phyloP scores from a whole-genome alignment of 441 rosid genomes.

The Flueggea neowawraea region DNA sequence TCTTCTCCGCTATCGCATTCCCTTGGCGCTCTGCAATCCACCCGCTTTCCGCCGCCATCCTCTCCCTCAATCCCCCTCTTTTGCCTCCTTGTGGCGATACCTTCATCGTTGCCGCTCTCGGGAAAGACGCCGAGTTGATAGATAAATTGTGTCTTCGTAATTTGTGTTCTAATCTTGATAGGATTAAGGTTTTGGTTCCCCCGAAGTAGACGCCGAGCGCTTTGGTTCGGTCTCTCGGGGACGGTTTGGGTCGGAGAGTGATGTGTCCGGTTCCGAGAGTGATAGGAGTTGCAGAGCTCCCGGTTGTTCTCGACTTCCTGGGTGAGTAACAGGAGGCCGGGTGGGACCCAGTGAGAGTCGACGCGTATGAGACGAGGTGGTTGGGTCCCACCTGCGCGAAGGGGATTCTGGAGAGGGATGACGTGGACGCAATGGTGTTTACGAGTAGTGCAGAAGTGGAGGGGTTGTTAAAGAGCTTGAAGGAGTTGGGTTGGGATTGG shows the following conservation, averaged over 20 bases:
- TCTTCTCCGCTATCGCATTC: slow-evolving; percentile 46
- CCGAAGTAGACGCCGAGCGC: slow-evolving; percentile 36
- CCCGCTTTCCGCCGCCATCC: slow-evolving; percentile 28
- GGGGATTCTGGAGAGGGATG: slow-evolving; percentile 23
- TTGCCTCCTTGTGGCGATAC: slow-evolving; percentile 21
- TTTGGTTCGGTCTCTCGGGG: slow-evolving; percentile 37
- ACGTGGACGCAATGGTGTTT: slow-evolving; percentile 45
- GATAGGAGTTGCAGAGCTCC: slow-evolving; percentile 46
- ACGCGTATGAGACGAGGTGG: slow-evolving; percentile 61
- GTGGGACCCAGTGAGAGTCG: slow-evolving; percentile 44
- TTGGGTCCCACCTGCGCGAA: slow-evolving; percentile 37
- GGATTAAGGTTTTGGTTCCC: slow-evolving; percentile 34
- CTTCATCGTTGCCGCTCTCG: slow-evolving; percentile 38
- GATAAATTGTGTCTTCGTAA: slow-evolving; percentile 23
- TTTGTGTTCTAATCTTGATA: slow-evolving; percentile 9
- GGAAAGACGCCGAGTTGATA: slow-evolving; percentile 44
- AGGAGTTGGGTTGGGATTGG: slow-evolving; percentile 44
- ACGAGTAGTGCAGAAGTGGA: slow-evolving; percentile 57
- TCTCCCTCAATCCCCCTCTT: slow-evolving; percentile 22
- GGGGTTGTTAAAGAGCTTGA: slow-evolving; percentile 44
- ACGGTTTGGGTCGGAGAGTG: slow-evolving; percentile 34
- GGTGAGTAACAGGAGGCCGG: slow-evolving; percentile 27
- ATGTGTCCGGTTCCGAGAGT: slow-evolving; percentile 50
- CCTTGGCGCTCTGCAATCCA: slow-evolving; percentile 52
- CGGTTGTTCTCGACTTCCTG: slow-evolving; percentile 44